Evolutionary conservation across 2,329 filamentous ascomycete species (phyloP).

Genomic region (Cordyceps tenuipes): DNA sequence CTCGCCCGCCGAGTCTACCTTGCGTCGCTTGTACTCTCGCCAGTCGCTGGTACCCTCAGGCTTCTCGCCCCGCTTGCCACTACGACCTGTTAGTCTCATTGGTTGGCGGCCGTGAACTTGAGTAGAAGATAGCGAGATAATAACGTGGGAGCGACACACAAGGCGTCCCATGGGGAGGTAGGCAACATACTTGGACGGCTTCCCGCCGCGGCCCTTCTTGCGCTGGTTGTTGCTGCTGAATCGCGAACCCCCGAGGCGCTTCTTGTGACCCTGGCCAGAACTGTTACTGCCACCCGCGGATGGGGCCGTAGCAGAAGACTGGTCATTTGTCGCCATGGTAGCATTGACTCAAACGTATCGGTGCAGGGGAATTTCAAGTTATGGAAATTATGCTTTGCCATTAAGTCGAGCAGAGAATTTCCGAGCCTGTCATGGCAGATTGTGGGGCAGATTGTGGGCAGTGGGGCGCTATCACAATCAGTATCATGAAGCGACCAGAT

Average conservation of each 20-base stretch:
- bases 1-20: slow-evolving; percentile 29
- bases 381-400: neutral
- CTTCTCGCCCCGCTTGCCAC: slow-evolving; percentile 22
- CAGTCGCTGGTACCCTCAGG: slow-evolving; percentile 32
- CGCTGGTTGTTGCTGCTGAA: slow-evolving; percentile 8
- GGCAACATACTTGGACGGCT: slow-evolving; percentile 6
- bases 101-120: slow-evolving; percentile 2
- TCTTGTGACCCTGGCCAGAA: slow-evolving; percentile 6
- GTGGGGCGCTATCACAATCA: neutral
- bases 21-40: slow-evolving; percentile 34
- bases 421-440: neutral
- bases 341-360: slow-evolving; percentile 4
- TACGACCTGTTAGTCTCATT: slow-evolving; percentile 8
- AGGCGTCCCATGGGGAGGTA: neutral
- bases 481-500: neutral
- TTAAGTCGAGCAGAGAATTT: slow-evolving; percentile 6
- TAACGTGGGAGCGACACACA: neutral
- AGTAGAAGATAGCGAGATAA: neutral
- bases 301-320: slow-evolving; percentile 7
- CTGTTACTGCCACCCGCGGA: slow-evolving; percentile 1
- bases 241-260: slow-evolving; percentile 4
- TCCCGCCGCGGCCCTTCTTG: slow-evolving; percentile 1
- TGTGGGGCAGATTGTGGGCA: no score
- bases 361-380: neutral
- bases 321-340: slow-evolving; percentile 10